Evolutionary conservation across 805 yeast species (phyloP).

Genomic region (Saccharomycopsis amapae): DNA sequence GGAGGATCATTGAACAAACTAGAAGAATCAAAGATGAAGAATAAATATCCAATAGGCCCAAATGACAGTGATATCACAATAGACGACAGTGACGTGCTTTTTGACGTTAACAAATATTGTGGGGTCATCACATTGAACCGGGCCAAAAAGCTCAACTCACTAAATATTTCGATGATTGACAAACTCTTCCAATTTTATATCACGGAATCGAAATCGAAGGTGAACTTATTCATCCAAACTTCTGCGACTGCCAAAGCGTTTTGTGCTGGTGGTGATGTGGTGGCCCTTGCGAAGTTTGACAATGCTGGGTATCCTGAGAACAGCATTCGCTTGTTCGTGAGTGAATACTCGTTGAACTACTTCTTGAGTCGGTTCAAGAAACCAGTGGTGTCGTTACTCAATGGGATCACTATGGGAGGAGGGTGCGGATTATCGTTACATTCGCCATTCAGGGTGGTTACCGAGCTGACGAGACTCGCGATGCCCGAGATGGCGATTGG

Average conservation of each 20-base stretch:
- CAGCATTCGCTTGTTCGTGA: constrained; percentile 20
- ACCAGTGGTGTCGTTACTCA: constrained; percentile 79
- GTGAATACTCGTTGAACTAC: constrained; percentile 40
- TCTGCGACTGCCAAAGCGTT: constrained; percentile 39
- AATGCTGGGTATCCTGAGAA: constrained; percentile 32
- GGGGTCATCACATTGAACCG: constrained; percentile 15
- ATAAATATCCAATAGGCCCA: neutral
- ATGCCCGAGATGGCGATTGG: constrained; percentile 99
- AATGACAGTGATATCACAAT: neutral
- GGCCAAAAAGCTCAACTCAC: constrained; percentile 19
- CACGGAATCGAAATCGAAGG: constrained; percentile 25
- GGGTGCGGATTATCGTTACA: constrained; percentile 91
- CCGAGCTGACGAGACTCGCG: constrained; percentile 83
- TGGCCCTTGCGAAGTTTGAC: constrained; percentile 53
- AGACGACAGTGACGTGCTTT: constrained; percentile 26
- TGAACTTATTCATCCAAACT: constrained; percentile 23
- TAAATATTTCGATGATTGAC: constrained; percentile 17
- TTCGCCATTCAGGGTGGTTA: constrained; percentile 84
- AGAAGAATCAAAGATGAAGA: too few relatives aligned
- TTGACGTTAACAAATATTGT: constrained; percentile 40
- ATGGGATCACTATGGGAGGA: constrained; percentile 97
- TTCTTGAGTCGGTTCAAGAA: constrained; percentile 58
- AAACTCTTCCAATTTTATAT: constrained; percentile 27
- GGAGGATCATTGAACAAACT: too few relatives aligned
- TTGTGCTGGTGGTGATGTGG: constrained; percentile 83